Percentiles rank a stretch among this genome's conserved stretches.
Conservation (phyloP, 2,329 filamentous ascomycete genomes). For the Colletotrichum chrysophilum region DNA sequence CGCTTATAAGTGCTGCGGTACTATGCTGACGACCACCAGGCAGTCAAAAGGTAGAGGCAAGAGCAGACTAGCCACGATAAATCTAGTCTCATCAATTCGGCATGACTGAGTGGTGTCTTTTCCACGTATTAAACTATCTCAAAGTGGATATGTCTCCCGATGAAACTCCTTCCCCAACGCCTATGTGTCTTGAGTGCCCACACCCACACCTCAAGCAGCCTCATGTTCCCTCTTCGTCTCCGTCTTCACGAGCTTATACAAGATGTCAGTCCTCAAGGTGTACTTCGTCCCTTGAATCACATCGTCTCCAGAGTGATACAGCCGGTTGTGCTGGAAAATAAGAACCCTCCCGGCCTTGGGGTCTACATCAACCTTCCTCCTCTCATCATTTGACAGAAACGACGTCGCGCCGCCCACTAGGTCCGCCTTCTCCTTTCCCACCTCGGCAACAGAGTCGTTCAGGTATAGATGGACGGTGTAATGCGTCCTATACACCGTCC, state of each 20-base stretch:
- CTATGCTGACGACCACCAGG: too few species aligned
- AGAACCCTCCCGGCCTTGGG: constrained; percentile 63
- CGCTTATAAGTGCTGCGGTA: too few species aligned
- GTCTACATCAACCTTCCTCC: constrained; percentile 55
- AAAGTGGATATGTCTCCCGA: not conserved
- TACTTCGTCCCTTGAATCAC: constrained; percentile 60
- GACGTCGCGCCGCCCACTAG: constrained; percentile 60
- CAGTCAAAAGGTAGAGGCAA: too few species aligned
- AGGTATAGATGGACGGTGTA: constrained; percentile 64
- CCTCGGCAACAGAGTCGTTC: constrained; percentile 51
- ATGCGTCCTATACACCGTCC: constrained; percentile 47
- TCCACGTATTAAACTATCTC: not conserved
- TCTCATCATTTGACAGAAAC: constrained; percentile 51
- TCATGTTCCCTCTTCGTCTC: not conserved
- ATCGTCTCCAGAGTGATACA: constrained; percentile 59
- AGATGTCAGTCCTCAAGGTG: constrained; percentile 60
- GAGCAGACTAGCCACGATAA: too few species aligned
- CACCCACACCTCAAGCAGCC: not conserved
- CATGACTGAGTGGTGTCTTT: not conserved
- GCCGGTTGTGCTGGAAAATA: constrained; percentile 60
- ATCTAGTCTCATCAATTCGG: not conserved
- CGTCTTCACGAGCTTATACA: constrained; percentile 40
- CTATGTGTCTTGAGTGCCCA: not conserved
- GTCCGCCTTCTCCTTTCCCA: constrained; percentile 32
- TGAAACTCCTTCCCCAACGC: not conserved